Base-by-base conservation (phyloP, 2,329 filamentous ascomycete genomes). In the Trichocomaceae sp. region DNA sequence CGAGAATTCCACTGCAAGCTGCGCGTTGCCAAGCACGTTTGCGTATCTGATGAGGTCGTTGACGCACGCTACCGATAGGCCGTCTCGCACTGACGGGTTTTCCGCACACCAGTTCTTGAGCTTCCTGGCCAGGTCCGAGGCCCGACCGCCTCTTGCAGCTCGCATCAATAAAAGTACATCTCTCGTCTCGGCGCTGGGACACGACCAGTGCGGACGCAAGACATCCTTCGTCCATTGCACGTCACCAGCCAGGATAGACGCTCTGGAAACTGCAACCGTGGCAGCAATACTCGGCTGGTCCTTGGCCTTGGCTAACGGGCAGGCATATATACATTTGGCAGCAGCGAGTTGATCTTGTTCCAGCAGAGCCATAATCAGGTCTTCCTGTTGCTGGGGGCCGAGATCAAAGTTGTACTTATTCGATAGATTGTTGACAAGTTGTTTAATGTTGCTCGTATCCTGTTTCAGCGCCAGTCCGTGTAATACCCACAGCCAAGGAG, bases 141-240 rank as follows among this genome's bases (percentile, higher is more conserved):
- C 81, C 1, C 83, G 83, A 65, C 85, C 87, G 19, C 85, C 87
- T 53, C 83, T 81, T 7, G 86, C 79, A 12, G 87, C 84, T 29
- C 88, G 85, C 83, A 87, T 91, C 51, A 88, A 82, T 44, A 93
- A 80, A 12, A 89, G 75, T 12, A 85, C 78, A 64, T 93, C 86
- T 83, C 87, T 90, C 20, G 79, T 79, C 31, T 77, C 70, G 59
- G 85, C 83, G 42, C 64, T 66, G 74, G 77, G 51, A 65, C 75
- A 60, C 6, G 23, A 17, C 1, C 72, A 61, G 44, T 79, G 58
- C 12, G 68, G 70, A n/a, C 72, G 74, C 57, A 90, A 83, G 10
- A 87, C 72, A 1, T 74, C 67, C 52, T 80, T 77, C 1, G 83
- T 84, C 82, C 86, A 89, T 0, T 81, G 76, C 45, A 79, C 63